Evolutionary conservation across 1,284 basidiomycete genomes (phyloP).

Genomic region (Schizophyllum amplum): DNA sequence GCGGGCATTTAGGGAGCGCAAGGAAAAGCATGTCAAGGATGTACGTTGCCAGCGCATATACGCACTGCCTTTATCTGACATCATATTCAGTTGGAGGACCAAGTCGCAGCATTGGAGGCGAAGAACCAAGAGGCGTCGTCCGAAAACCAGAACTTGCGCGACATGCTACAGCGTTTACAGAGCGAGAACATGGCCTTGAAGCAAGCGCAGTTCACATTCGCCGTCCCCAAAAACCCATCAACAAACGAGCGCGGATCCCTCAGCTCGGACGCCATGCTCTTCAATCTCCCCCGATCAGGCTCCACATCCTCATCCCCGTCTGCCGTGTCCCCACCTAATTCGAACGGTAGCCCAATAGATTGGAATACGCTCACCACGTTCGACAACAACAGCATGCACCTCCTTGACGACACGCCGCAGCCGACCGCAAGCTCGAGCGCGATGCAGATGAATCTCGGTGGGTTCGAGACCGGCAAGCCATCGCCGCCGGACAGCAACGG

Average conservation of each 20-base stretch:
- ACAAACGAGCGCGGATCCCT: slow-evolving; percentile 16
- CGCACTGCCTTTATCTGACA: slow-evolving; percentile 8
- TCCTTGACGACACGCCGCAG: slow-evolving; percentile 50
- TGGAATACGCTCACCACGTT: slow-evolving; percentile 58
- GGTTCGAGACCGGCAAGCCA: slow-evolving; percentile 28
- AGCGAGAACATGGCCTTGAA: slow-evolving; percentile 71
- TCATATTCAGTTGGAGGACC: slow-evolving; percentile 62
- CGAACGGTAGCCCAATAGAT: slow-evolving; percentile 40
- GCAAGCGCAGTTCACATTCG: slow-evolving; percentile 63
- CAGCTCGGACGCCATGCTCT: background rate
- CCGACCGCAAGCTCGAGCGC: slow-evolving; percentile 41
- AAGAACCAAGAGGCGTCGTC: slow-evolving; percentile 58
- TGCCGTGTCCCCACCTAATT: slow-evolving; percentile 18
- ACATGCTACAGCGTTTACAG: slow-evolving; percentile 69
- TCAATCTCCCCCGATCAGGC: background rate
- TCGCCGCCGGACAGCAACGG: slow-evolving; percentile 30
- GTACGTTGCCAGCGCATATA: slow-evolving; percentile 36
- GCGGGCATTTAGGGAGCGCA: slow-evolving; percentile 78
- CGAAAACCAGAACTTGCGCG: slow-evolving; percentile 75
- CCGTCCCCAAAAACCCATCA: slow-evolving; percentile 41
- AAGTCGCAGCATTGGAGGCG: slow-evolving; percentile 70
- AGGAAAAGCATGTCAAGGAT: slow-evolving; percentile 85
- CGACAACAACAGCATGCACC: slow-evolving; percentile 48
- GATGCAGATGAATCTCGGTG: slow-evolving; percentile 58
- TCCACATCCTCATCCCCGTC: slow-evolving; percentile 21